These are phyloP conservation scores for Jackrogersella minutella DNA, from an alignment of 495 filamentous ascomycete genomes.

Conservation along the genomic window DNA sequence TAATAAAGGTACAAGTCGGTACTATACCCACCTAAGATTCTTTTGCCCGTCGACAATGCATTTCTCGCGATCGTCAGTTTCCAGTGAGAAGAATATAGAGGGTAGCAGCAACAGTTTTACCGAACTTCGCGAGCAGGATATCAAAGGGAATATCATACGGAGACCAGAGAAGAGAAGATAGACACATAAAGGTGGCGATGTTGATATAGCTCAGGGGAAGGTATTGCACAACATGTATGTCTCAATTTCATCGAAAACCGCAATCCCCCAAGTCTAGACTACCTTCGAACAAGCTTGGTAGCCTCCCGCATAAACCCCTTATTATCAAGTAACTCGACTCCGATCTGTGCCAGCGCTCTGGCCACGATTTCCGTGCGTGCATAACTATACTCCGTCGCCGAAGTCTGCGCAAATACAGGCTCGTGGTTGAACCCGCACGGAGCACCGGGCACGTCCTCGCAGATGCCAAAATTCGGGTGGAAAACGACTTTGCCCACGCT, in stretches of 20 bases:
- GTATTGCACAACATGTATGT: too few species aligned
- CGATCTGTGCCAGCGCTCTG: slow-evolving; percentile 56
- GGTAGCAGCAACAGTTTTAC: too few species aligned
- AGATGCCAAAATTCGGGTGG: slow-evolving; percentile 61
- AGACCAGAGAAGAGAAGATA: too few species aligned
- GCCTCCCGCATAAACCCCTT: slow-evolving; percentile 18
- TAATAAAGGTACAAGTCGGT: not conserved
- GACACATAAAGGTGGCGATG: too few species aligned
- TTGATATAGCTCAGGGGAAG: too few species aligned
- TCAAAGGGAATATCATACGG: too few species aligned
- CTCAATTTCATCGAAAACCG: too few species aligned
- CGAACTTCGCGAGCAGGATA: too few species aligned
- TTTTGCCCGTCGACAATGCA: too few species aligned
- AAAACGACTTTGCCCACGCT: slow-evolving; percentile 61
- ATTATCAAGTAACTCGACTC: slow-evolving; percentile 53
- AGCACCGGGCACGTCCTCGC: slow-evolving; percentile 28
- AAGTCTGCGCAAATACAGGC: slow-evolving; percentile 58
- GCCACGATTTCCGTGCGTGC: slow-evolving; percentile 54
- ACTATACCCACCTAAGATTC: too few species aligned
- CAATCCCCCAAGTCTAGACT: not conserved
- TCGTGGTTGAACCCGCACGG: slow-evolving; percentile 56
- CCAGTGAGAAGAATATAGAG: too few species aligned
- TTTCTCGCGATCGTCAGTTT: too few species aligned
- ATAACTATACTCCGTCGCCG: slow-evolving; percentile 59
- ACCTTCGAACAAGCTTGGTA: slow-evolving; percentile 18